Evolutionary conservation across 768 basidiomycete genomes (phyloP), one percentile per base, ranked within the genome.

Genomic region (Sarcodon aspratus): DNA sequence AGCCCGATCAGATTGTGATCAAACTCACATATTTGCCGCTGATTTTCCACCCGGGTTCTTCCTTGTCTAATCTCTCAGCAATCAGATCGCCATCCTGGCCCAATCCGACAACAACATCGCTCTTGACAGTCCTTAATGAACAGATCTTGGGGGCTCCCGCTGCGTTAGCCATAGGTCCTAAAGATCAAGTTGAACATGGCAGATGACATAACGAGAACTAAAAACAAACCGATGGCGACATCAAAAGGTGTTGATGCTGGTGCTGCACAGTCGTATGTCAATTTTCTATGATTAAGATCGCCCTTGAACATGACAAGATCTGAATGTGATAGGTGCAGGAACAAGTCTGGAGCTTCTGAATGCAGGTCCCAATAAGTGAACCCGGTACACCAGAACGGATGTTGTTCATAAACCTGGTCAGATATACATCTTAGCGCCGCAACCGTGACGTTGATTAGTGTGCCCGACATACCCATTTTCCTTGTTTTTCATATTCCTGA

Each of bases 261-360:
- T 1, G 86, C 86, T 33, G 85, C 85, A 56, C 88, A 90, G 57
- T 91, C 87, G 52, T 89, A 90, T 1, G 85, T 88, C 55, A 88
- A 65, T 55, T 93, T 92, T 61, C 92, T 84, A 66, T 94, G 91
- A 65, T 95, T 95, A 17, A 95, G 69, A 60, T 93, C 90, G 10
- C 94, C 94, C 68, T 97, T 97, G 78, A 96, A 96, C 61, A 78
- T 74, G 58, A 96, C 94, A 42, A 97, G 78, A 60, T 96, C 87
- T 33, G 88, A 89, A 33, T 80, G 80, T 49, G 88, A 85, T 36
- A 97, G 80, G 62, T 95, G 84, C 47, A 95, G 76, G 76, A 95
- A 97, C 45, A 96, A 67, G 72, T 91, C 90, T 2, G 89, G 90
- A 0, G 87, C 87, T 63, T 92, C 88, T 51, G 72, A 71, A 54